A percentile compares a stretch with the other conserved stretches of the same genome.
Conservation (phyloP, 2,329 filamentous ascomycete species). For the Hysterium pulicare region DNA sequence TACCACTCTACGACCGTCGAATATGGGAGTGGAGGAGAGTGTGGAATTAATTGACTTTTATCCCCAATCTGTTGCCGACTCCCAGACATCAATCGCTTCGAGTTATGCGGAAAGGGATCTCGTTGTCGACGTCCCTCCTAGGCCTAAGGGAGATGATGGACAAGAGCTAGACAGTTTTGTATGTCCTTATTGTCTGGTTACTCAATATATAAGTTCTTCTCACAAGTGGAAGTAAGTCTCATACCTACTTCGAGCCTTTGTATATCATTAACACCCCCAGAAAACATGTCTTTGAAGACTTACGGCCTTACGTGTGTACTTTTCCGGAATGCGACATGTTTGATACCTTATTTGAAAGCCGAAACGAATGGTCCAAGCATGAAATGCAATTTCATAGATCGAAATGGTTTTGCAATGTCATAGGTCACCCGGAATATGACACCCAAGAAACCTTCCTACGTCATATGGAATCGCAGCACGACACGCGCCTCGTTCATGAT, state of each 20-base stretch:
- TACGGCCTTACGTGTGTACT: constrained; percentile 11
- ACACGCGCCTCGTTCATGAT: background rate
- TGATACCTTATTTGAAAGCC: constrained; percentile 6
- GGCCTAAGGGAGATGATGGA: constrained; percentile 2
- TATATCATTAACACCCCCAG: background rate
- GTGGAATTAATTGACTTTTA: constrained; percentile 1
- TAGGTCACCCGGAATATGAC: constrained; percentile 3
- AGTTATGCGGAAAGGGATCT: constrained; percentile 3
- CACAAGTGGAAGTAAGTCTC: constrained; percentile 8
- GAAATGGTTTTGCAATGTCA: constrained; percentile 9
- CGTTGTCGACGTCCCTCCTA: constrained; percentile 3
- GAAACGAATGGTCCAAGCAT: constrained; percentile 9
- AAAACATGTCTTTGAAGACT: constrained; percentile 9
- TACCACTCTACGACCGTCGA: constrained; percentile 2
- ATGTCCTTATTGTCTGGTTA: constrained; percentile 9
- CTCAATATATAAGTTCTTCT: constrained; percentile 2
- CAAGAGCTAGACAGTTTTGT: constrained; percentile 5
- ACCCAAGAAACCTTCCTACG: background rate
- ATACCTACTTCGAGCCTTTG: background rate
- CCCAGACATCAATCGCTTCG: constrained; percentile 6
- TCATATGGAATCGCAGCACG: constrained; percentile 8
- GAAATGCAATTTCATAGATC: constrained; percentile 8
- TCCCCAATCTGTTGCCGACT: constrained; percentile 6
- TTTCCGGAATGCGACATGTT: constrained; percentile 6
- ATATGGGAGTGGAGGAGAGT: background rate